Percentiles rank a stretch among this genome's conserved stretches.
Evolutionary conservation across 2,329 filamentous ascomycete genomes (phyloP).

Genomic region (Cryphonectria japonica): DNA sequence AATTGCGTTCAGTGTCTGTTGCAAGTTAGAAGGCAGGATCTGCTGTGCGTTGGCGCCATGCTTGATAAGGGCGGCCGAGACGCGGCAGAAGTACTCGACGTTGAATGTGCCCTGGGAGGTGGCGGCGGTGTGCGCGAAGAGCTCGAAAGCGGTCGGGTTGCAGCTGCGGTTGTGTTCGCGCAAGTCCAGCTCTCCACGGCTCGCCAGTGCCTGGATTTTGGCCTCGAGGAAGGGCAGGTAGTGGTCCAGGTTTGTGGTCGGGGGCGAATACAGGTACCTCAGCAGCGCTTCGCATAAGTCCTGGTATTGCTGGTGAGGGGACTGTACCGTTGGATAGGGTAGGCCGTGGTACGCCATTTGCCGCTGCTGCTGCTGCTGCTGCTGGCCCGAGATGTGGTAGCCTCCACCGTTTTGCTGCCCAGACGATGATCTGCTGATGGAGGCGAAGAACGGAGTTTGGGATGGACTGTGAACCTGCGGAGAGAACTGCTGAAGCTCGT

Average conservation of each 20-base stretch:
- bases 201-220: slow-evolving; percentile 13
- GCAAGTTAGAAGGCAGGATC: neutral
- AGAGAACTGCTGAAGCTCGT: neutral
- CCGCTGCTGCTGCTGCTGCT: neutral
- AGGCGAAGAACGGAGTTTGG: neutral
- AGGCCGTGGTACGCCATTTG: neutral
- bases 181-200: slow-evolving; percentile 10
- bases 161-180: slow-evolving; percentile 2
- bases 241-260: neutral
- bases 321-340: neutral
- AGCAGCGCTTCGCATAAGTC: neutral
- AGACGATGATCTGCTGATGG: neutral
- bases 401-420: neutral
- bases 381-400: neutral
- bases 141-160: slow-evolving; percentile 18
- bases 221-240: neutral
- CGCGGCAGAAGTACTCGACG: slow-evolving; percentile 7
- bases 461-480: neutral
- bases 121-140: slow-evolving; percentile 9
- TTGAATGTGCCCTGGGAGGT: neutral
- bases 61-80: slow-evolving; percentile 19
- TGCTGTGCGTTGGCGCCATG: slow-evolving; percentile 1
- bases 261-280: neutral
- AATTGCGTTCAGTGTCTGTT: neutral
- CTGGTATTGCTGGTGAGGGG: neutral